Evolutionary conservation across 1,284 basidiomycete species (phyloP), one percentile per base, ranked within the genome.

Genomic region (Leccinum laetum): DNA sequence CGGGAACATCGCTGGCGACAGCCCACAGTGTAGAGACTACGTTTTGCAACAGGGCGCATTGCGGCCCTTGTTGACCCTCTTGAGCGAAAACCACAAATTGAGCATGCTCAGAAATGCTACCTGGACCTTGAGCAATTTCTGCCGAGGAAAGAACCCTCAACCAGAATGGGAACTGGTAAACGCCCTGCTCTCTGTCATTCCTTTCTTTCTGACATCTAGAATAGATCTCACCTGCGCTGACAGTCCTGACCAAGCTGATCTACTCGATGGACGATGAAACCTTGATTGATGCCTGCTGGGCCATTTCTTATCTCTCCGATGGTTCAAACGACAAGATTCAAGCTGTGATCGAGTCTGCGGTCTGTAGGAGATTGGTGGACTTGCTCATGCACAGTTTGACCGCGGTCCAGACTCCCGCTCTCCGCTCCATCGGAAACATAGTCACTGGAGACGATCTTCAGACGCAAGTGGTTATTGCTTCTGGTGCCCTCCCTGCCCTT

Each of bases 261-360:
- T 99, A 99, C 82, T 99, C 97, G 59, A 88, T 98, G 75, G 98
- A 99, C 77, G 97, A 99, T 76, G 98, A 99, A 81, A 98, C 99
- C 68, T 84, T 99, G 73, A 99, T 99, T 77, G 98, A 99, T 78
- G 98, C 98, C 35, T 99, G 98, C 85, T 99, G 98, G 98, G 98
- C 98, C 57, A 98, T 99, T 79, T 99, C 96, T 32, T 99, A 99
- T 81, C 91, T 99, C 41, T 99, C 98, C 2, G 98, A 99, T 78
- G 98, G 98, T 55, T 95, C 96, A 60, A 99, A 98, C 78, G 98
- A 99, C 81, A 99, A 99, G 85, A 99, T 99, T 69, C 98, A 99
- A 79, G 97, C 97, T 49, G 98, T 99, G 68, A 99, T 99, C 73
- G 98, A 99, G 81, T 95, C 94, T 18, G 98, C 98, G 62, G 96